Base-by-base conservation (phyloP, 257 asterid species). In the Capsicum baccatum region DNA sequence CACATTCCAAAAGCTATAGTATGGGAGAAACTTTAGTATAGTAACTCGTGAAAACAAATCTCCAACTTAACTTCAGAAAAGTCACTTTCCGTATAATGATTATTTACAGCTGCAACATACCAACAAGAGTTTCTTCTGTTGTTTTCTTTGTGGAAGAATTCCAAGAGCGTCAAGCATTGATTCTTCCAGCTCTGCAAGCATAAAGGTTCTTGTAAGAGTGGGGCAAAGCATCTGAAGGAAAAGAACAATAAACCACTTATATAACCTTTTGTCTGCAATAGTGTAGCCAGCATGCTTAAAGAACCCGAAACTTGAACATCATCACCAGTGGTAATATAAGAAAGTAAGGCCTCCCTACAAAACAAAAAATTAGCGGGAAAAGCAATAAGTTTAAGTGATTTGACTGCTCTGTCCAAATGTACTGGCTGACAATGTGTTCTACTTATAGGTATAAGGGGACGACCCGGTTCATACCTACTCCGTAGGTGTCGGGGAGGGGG, bases 151-250 rank as follows among this genome's bases (percentile, higher is more conserved):
- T 66, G 98, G 99, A 84, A 97, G 98, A 88, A 97, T 93, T 82
- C 99, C 99, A 87, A 96, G 96, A 86, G 98, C 98, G 85, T 96
- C 99, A 85, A 94, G 94, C 90, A 92, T 96, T 62, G 97, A 91
- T 88, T 96, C 99, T 83, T 96, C 97, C 89, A 96, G 89, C 90
- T 96, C 99, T 96, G 94, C 87, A 90, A 74, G 69, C 83, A 83
- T 57, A 86, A 44, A 71, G 55, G 70, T 74, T 81, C 79, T 70
- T 37, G 35, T 88, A 81, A 87, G 86, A 78, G 79, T 73, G 66
- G 56, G 84, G 79, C 56, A 50, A 73, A 84, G 86, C 83, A 87
- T 79, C 86, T 86, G 63, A 13, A 66, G 82, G 74, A 50, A 86
- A 86, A 47, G 67, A 76, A 82, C 67, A 84, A 74, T 70, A 80